Conservation (phyloP, 768 basidiomycete genomes). For the Cystoderma amianthinum region DNA sequence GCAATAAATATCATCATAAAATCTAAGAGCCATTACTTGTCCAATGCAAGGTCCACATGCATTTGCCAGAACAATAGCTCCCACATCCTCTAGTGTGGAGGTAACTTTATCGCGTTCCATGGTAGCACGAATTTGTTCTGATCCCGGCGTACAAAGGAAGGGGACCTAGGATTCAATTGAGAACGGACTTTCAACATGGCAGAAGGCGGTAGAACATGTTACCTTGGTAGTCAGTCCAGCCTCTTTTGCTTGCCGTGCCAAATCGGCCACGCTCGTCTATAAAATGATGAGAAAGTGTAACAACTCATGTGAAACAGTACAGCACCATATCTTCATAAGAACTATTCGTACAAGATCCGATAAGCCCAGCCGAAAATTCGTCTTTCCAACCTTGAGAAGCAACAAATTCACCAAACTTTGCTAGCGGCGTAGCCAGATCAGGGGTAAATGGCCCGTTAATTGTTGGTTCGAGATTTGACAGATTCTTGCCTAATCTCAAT, state of each 20-base stretch:
- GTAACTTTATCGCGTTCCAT: slow-evolving; percentile 94
- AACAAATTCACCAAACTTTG: slow-evolving; percentile 77
- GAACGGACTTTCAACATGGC: too few relatives aligned
- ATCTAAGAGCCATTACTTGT: slow-evolving; percentile 43
- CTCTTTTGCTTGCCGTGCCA: slow-evolving; percentile 83
- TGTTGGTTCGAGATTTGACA: slow-evolving; percentile 84
- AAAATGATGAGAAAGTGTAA: slow-evolving; percentile 4
- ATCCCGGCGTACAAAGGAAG: slow-evolving; percentile 85
- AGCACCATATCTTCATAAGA: slow-evolving; percentile 92
- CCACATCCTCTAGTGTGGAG: slow-evolving; percentile 73
- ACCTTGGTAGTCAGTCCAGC: slow-evolving; percentile 78
- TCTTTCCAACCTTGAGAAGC: slow-evolving; percentile 90
- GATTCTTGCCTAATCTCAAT: slow-evolving; percentile 54
- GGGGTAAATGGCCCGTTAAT: slow-evolving; percentile 98
- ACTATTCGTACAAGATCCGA: slow-evolving; percentile 99
- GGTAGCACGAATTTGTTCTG: slow-evolving; percentile 95
- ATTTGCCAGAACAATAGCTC: slow-evolving; percentile 93
- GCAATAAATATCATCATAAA: slow-evolving; percentile 2
- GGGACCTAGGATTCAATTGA: slow-evolving; percentile 55
- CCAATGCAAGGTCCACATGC: slow-evolving; percentile 99
- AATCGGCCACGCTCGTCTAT: slow-evolving; percentile 86
- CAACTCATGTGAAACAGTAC: not conserved
- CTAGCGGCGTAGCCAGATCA: slow-evolving; percentile 90
- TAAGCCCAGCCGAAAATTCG: slow-evolving; percentile 83
- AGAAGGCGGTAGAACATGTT: too few relatives aligned